Conservation (phyloP, 2,329 filamentous ascomycete species). For the Plectosphaerella cucumerina region DNA sequence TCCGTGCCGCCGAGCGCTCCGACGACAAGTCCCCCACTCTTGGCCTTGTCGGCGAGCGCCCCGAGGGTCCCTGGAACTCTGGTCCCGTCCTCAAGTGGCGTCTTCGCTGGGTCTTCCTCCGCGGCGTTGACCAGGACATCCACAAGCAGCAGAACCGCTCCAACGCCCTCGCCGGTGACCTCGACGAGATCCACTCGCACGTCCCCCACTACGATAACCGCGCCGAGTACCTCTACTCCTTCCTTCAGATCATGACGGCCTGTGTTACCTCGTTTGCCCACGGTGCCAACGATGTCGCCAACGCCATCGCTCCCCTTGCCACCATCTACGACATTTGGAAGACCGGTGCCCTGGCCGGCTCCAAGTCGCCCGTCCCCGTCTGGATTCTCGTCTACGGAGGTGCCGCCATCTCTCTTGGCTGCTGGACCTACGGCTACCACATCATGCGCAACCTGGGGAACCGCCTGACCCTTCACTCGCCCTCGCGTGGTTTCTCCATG, state of each 20-base stretch:
- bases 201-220: constrained; percentile 59
- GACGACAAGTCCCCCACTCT: not conserved
- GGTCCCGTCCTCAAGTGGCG: constrained; percentile 38
- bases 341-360: constrained; percentile 27
- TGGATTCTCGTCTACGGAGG: constrained; percentile 58
- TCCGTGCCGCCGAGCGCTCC: not conserved
- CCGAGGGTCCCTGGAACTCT: constrained; percentile 37
- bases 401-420: constrained; percentile 47
- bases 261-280: constrained; percentile 60
- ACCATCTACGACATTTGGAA: constrained; percentile 59
- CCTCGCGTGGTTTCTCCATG: constrained; percentile 55
- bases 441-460: constrained; percentile 62
- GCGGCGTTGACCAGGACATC: constrained; percentile 41
- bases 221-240: constrained; percentile 55
- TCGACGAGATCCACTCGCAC: constrained; percentile 51
- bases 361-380: constrained; percentile 46
- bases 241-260: constrained; percentile 55
- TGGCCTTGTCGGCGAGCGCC: constrained; percentile 30
- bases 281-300: constrained; percentile 63
- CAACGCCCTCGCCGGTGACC: constrained; percentile 44
- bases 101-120: constrained; percentile 40
- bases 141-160: constrained; percentile 28
- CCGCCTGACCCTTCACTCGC: constrained; percentile 59
- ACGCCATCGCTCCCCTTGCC: constrained; percentile 58
- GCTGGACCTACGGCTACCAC: constrained; percentile 60